Evolutionary conservation across 768 basidiomycete species (phyloP).

Genomic region (Neoboletus magnificus): DNA sequence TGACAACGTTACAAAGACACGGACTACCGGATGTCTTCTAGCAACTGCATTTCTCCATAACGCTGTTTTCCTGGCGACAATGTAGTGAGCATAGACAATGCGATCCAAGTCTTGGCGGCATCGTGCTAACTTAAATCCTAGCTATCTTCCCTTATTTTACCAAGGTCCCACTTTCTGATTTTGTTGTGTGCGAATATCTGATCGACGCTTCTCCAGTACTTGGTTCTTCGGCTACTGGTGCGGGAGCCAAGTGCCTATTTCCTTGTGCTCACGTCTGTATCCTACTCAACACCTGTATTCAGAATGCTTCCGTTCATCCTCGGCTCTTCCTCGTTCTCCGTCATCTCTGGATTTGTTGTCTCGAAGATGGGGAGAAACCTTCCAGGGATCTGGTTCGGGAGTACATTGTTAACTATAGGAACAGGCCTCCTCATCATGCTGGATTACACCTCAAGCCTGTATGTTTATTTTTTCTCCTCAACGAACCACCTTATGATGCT

Average conservation of each 20-base stretch:
- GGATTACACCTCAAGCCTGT: conserved; percentile 53
- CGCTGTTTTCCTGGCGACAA: conserved; percentile 51
- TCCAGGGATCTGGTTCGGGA: conserved; percentile 61
- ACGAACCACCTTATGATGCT: not conserved
- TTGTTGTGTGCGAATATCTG: not conserved
- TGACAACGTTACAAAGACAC: conserved; percentile 43
- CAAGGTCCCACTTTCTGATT: conserved; percentile 37
- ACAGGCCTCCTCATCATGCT: conserved; percentile 72
- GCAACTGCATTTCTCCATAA: conserved; percentile 60
- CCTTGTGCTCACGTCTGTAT: not conserved
- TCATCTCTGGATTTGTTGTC: conserved; percentile 54
- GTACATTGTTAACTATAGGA: conserved; percentile 57
- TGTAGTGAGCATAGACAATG: conserved; percentile 17
- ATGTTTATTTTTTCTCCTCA: conserved; percentile 9
- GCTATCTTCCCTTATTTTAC: conserved; percentile 72
- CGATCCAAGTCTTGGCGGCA: no score
- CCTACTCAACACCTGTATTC: not conserved
- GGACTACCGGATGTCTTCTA: conserved; percentile 64
- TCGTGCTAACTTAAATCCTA: conserved; percentile 1
- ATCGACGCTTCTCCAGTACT: conserved; percentile 36
- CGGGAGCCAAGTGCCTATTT: conserved; percentile 65
- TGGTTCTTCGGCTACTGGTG: conserved; percentile 68
- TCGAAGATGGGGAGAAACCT: conserved; percentile 57
- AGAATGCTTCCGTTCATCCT: conserved; percentile 76
- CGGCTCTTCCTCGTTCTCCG: conserved; percentile 50